phyloP scores from a whole-genome alignment of 1,139 yeast species.

The Suhomyces ambrosiae region DNA sequence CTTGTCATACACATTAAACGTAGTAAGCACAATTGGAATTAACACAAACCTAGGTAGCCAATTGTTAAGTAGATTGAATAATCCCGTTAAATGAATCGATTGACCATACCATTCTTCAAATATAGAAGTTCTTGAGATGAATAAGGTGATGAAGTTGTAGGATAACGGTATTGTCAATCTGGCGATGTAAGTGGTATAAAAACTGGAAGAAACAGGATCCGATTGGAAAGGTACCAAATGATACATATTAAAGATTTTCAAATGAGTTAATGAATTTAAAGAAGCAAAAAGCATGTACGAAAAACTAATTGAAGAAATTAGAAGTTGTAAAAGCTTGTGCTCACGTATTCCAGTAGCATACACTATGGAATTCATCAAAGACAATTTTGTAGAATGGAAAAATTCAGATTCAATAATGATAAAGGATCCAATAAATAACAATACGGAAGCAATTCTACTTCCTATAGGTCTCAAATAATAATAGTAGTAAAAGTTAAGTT shows the following conservation, averaged over 20 bases:
- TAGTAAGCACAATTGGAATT: conserved; percentile 64
- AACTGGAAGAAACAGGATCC: conserved; percentile 73
- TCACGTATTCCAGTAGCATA: conserved; percentile 23
- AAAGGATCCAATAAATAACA: conserved; percentile 45
- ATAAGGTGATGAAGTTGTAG: conserved; percentile 73
- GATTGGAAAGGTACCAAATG: conserved; percentile 70
- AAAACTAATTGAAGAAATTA: conserved; percentile 45
- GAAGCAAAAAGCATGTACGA: conserved; percentile 71
- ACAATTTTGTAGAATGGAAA: conserved; percentile 66
- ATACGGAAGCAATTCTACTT: conserved; percentile 43
- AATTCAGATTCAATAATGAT: conserved; percentile 71
- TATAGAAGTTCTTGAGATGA: conserved; percentile 49
- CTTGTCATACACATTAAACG: conserved; percentile 70
- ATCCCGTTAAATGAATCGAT: conserved; percentile 72
- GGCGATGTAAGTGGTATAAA: conserved; percentile 79
- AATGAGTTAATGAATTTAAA: conserved; percentile 63
- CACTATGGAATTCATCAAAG: conserved; percentile 57
- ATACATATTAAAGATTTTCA: conserved; percentile 74
- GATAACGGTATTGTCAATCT: conserved; percentile 81
- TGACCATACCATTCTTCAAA: conserved; percentile 69
- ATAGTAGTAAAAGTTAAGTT: conserved; percentile 39
- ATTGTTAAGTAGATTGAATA: conserved; percentile 72
- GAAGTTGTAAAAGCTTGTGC: conserved; percentile 34
- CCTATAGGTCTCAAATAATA: conserved; percentile 48
- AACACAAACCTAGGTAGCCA: conserved; percentile 74